A percentile compares a stretch with the other conserved stretches of the same genome.
phyloP scores from a whole-genome alignment of 208 protist genomes.

The Porcisia deanei region DNA sequence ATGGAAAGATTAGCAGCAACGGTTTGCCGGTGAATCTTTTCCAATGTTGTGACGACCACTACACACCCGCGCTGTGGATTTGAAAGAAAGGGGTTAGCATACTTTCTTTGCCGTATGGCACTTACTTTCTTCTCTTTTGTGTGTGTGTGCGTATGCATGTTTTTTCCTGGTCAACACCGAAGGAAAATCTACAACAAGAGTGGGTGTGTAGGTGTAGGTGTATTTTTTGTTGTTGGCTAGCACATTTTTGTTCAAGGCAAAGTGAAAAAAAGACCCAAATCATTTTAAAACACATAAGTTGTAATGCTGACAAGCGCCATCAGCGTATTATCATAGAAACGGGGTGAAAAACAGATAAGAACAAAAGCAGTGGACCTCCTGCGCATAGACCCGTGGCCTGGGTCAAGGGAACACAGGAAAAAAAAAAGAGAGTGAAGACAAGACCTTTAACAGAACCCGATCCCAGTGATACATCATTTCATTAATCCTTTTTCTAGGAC shows the following conservation, averaged over 20 bases:
- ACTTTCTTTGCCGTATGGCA: background rate
- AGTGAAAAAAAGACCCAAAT: background rate
- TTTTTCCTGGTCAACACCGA: background rate
- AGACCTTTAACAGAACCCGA: background rate
- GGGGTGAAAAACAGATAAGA: background rate
- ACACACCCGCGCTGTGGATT: background rate
- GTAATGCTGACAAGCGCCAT: background rate
- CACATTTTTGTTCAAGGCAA: background rate
- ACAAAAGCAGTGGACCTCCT: background rate
- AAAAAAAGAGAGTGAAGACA: constrained; percentile 2
- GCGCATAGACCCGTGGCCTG: background rate
- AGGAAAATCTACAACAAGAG: background rate
- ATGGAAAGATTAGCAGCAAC: background rate
- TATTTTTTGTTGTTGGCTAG: too few relatives aligned
- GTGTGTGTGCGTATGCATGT: background rate
- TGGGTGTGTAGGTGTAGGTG: background rate
- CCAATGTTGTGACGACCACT: background rate
- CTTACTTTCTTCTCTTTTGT: background rate
- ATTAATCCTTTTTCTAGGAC: background rate
- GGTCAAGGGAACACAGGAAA: background rate
- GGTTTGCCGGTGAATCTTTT: background rate
- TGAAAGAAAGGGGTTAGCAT: background rate
- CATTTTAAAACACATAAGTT: background rate
- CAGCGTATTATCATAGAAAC: background rate
- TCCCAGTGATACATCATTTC: constrained; percentile 1